Percentiles rank a stretch among this genome's conserved stretches.
Conservation (phyloP, 768 basidiomycete species). For the Naganishia antarctica region DNA sequence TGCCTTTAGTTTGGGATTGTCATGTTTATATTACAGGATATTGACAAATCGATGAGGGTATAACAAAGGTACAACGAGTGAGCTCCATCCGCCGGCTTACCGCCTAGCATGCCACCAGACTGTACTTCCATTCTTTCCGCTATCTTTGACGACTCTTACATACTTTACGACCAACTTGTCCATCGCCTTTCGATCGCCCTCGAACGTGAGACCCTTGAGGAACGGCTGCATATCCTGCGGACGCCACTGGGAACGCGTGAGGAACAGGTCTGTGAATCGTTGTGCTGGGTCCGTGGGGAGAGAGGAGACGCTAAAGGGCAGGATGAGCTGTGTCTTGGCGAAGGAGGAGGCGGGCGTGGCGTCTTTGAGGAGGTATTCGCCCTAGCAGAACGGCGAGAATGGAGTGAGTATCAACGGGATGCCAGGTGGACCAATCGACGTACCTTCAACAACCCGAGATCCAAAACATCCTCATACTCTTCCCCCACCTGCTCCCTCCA, state of each 20-base stretch:
- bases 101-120: slow-evolving; percentile 56
- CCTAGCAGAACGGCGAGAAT: too few relatives aligned
- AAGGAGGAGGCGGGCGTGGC: slow-evolving; percentile 49
- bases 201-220: slow-evolving; percentile 64
- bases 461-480: slow-evolving; percentile 62
- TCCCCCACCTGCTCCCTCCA: slow-evolving; percentile 79
- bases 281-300: slow-evolving; percentile 72
- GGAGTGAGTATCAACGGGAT: too few relatives aligned
- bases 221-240: slow-evolving; percentile 76
- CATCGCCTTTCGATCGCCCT: slow-evolving; percentile 72
- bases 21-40: background rate
- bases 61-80: too few relatives aligned
- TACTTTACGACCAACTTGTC: slow-evolving; percentile 84
- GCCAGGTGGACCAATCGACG: background rate
- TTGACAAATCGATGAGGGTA: too few relatives aligned
- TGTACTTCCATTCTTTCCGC: slow-evolving; percentile 52
- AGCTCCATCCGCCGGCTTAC: background rate
- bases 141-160: slow-evolving; percentile 68
- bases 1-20: background rate
- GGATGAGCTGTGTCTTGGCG: slow-evolving; percentile 50
- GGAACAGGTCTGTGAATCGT: slow-evolving; percentile 83
- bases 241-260: slow-evolving; percentile 53
- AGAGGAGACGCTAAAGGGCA: slow-evolving; percentile 68
- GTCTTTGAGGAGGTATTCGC: slow-evolving; percentile 62
- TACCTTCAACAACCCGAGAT: slow-evolving; percentile 66